Evolutionary conservation across 2,329 filamentous ascomycete genomes (phyloP), one percentile per base, ranked within the genome.

Genomic region (Arthrobotrys musiformis): DNA sequence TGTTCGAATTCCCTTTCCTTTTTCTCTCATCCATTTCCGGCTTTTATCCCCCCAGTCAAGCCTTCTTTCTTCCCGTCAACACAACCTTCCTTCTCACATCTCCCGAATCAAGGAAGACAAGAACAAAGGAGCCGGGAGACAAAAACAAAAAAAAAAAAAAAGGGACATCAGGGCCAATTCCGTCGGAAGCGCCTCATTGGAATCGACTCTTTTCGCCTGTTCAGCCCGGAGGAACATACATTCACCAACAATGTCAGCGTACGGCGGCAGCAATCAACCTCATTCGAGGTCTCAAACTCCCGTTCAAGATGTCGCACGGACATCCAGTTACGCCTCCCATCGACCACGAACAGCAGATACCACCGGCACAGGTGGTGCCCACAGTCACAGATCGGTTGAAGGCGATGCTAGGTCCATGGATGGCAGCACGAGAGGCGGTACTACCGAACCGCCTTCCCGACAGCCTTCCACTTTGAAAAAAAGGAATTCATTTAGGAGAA

Each of bases 401-500:
- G 73, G 60, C 46, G 67, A 79, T 17, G 56, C 64, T 22, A 70
- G 44, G 40, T 74, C 78, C 37, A 62, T 62, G 26, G 66, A 79
- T 19, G 67, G 68, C 28, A 67, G 68, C 15, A 69, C 46, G 5
- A 70, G 66, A 54, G 58, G 58, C 11, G 70, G 70, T 17, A 44
- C 62, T 22, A 48, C 67, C 42, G 73, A 70, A 15, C 28, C 30
- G 22, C 61, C 64, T 22, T 78, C 79, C 26, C 37, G 69, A 15
- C 69, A 77, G 4, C 70, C 74, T 4, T 79, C 79, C 26, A 97
- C 94, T 0, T 86, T 98, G 80, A 95, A 93, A 86, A 98, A 98
- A 87, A 95, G 93, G 84, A 86, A 86, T 24, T 97, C 93, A 8
- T 82, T 97, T 73, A 90, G 90, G 79, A 89, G 91, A 81, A 89